Base-by-base conservation (phyloP, 2,329 filamentous ascomycete species). In the Cercospora sesami region DNA sequence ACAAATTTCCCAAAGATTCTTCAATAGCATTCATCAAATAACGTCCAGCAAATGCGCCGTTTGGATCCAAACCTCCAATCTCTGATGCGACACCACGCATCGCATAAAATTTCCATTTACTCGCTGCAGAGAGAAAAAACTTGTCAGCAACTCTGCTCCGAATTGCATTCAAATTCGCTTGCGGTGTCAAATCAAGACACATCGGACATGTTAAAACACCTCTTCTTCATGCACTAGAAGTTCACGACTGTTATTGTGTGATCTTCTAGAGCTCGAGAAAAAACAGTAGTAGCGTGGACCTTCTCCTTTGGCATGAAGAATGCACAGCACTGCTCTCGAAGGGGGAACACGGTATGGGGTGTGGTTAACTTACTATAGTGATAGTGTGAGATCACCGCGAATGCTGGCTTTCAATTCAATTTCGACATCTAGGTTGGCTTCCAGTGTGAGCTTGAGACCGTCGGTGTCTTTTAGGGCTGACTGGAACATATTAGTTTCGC, bases 361-460 rank as follows among this genome's bases (percentile, higher is more conserved):
- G 10, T 26, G 39, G 21, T 5, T 5, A 48, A 89, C 87, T 83
- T 85, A 92, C 90, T 91, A 87, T 76, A 95, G 84, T 71, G 89
- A 90, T 72, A 95, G 80, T 36, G 91, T 93, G 71, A 96, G 81
- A 81, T 96, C 93, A 76, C 93, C 93, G 75, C 93, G 89, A 72
- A 95, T 93, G 79, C 90, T 90, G 21, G 92, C 92, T 84, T 95
- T 95, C 69, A 95, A 85, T 75, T 93, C 90, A 69, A 95, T 91
- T 79, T 95, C 92, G 60, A 95, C 86, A 73, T 95, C 92, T 66
- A 95, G 83, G 79, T 94, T 93, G 65, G 93, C 82, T 77, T 94
- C 92, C 23, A 95, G 81, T 42, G 89, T 86, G 76, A 94, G 80
- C 78, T 89, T 89, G 76, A 93, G 79, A 45, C 91, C 90, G 75